Conservation (phyloP, 768 basidiomycete species). For the Porpolomopsis calyptriformis region DNA sequence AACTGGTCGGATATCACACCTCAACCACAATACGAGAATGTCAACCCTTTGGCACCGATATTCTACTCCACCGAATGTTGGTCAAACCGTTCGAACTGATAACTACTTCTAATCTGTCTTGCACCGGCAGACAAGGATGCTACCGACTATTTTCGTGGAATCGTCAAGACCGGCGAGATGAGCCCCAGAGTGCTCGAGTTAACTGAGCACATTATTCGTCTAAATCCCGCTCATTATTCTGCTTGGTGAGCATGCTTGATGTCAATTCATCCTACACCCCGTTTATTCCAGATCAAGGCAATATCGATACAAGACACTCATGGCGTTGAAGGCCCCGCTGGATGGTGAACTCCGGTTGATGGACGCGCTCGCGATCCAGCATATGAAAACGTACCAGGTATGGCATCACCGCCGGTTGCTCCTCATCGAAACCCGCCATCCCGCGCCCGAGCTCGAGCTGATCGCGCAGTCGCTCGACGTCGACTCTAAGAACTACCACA, state of each 20-base stretch:
- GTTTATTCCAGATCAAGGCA: slow-evolving; percentile 49
- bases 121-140: slow-evolving; percentile 63
- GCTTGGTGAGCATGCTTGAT: slow-evolving; percentile 61
- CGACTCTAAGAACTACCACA: slow-evolving; percentile 97
- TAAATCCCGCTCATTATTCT: slow-evolving; percentile 95
- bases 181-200: slow-evolving; percentile 73
- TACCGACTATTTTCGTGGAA: slow-evolving; percentile 83
- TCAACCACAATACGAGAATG: slow-evolving; percentile 68
- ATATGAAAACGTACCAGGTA: slow-evolving; percentile 95
- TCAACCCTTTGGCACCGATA: slow-evolving; percentile 80
- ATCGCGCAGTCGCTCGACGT: slow-evolving; percentile 57
- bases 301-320: slow-evolving; percentile 82
- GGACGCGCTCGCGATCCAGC: slow-evolving; percentile 74
- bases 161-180: slow-evolving; percentile 69
- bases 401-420: slow-evolving; percentile 89
- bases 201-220: slow-evolving; percentile 78
- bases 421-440: slow-evolving; percentile 42
- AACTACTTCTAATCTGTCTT: not conserved
- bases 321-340: slow-evolving; percentile 56
- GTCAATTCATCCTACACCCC: not conserved
- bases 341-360: slow-evolving; percentile 73
- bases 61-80: slow-evolving; percentile 83
- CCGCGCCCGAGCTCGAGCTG: slow-evolving; percentile 67
- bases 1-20: slow-evolving; percentile 80
- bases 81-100: slow-evolving; percentile 20